Conservation (phyloP, 352 stramenopile species). For the Phytopythium cucurbitacearum region DNA sequence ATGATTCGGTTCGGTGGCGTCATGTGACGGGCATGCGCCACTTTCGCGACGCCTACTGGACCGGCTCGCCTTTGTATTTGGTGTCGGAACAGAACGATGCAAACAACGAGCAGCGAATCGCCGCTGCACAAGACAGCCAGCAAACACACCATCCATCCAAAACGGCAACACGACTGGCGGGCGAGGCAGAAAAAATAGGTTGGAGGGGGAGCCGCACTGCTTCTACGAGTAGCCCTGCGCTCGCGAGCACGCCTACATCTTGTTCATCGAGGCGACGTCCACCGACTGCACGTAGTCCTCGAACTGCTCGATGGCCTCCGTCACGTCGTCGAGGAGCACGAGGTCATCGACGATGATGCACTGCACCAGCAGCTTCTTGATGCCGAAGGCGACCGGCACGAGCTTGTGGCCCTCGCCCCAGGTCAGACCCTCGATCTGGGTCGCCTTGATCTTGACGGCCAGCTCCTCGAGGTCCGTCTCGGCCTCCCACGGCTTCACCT, state of each 20-base stretch:
- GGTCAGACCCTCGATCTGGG: slow-evolving; percentile 40
- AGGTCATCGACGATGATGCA: slow-evolving; percentile 55
- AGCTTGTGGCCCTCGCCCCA: slow-evolving; percentile 57
- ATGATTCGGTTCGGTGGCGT: too few species aligned
- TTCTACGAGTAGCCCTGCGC: slow-evolving; percentile 3
- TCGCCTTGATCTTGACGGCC: slow-evolving; percentile 36
- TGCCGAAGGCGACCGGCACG: slow-evolving; percentile 47
- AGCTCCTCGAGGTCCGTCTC: slow-evolving; percentile 41
- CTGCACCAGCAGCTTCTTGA: slow-evolving; percentile 54
- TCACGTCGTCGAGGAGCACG: slow-evolving; percentile 52
- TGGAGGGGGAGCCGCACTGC: background rate
- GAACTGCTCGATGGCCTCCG: slow-evolving; percentile 45
- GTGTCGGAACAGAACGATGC: too few species aligned
- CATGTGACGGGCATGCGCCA: too few species aligned
- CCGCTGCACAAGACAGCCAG: too few species aligned
- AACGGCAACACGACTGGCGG: too few species aligned
- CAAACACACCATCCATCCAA: too few species aligned
- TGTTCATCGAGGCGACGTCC: slow-evolving; percentile 60
- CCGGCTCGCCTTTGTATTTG: too few species aligned
- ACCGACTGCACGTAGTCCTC: slow-evolving; percentile 61
- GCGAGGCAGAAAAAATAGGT: slow-evolving; percentile 4
- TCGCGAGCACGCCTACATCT: slow-evolving; percentile 27
- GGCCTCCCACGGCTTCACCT: slow-evolving; percentile 55
- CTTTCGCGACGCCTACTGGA: too few species aligned
- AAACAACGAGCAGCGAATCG: too few species aligned